These are phyloP conservation scores for Pseudoneurospora amorphoporcata DNA, from an alignment of 495 filamentous ascomycete genomes.

Conservation along the genomic window DNA sequence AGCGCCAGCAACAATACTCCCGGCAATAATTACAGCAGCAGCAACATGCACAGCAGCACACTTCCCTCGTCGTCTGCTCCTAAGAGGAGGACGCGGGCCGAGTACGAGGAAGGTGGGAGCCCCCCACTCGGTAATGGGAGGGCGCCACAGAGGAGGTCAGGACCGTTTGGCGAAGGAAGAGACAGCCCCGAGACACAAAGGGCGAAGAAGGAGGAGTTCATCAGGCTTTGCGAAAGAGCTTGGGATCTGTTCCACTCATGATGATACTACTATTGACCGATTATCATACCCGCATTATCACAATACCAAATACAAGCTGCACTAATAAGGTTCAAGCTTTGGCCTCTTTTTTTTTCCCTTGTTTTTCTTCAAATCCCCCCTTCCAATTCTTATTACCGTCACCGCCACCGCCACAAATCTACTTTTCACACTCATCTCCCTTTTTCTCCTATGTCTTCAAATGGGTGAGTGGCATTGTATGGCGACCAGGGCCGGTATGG, in stretches of 20 bases:
- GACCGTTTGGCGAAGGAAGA: constrained; percentile 65
- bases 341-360: neutral
- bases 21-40: constrained; percentile 2
- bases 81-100: constrained; percentile 66
- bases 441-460: neutral
- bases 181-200: constrained; percentile 76
- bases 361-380: neutral
- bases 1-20: constrained; percentile 31
- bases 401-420: neutral
- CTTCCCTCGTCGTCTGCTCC: neutral
- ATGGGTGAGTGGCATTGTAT: neutral
- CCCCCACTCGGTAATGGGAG: constrained; percentile 61
- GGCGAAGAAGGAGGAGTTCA: constrained; percentile 90
- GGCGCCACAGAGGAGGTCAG: constrained; percentile 45
- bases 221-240: constrained; percentile 73
- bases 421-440: neutral
- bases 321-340: neutral
- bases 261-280: constrained; percentile 12
- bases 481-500: neutral
- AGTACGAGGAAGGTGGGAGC: constrained; percentile 83
- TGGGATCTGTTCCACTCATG: constrained; percentile 98
- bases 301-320: neutral
- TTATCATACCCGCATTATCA: neutral
- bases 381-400: neutral
- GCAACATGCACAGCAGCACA: neutral